Evolutionary conservation across 176 grass and related monocot genomes (phyloP).

Genomic region (Musa schizocarpa): DNA sequence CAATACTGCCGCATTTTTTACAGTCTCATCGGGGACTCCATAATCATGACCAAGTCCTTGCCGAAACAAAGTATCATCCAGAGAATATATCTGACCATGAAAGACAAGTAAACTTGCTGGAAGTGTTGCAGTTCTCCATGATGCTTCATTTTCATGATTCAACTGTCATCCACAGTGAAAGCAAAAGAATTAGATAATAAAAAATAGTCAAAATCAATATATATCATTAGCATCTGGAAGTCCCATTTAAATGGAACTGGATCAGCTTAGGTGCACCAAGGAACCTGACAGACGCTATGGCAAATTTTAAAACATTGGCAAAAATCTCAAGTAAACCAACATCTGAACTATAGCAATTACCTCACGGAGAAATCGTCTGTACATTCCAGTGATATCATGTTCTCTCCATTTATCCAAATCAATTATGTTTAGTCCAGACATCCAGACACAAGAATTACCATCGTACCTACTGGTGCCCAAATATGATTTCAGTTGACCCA

Average conservation of each 20-base stretch:
- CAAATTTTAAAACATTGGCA: not conserved
- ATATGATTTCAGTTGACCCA: not conserved
- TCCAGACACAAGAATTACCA: slow-evolving; percentile 1
- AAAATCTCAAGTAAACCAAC: not conserved
- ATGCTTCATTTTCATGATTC: slow-evolving; percentile 4
- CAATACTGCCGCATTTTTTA: slow-evolving; percentile 1
- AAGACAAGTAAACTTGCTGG: not conserved
- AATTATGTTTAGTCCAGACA: not conserved
- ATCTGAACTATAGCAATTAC: not conserved
- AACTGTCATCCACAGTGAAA: not conserved
- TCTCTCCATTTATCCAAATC: slow-evolving; percentile 2
- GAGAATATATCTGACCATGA: not conserved
- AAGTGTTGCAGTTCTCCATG: slow-evolving; percentile 3
- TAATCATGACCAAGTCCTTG: slow-evolving; percentile 5
- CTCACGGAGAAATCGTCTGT: not conserved
- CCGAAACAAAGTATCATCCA: not conserved
- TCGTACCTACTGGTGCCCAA: not conserved
- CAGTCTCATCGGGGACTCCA: not conserved
- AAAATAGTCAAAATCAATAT: not conserved
- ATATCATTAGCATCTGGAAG: not conserved
- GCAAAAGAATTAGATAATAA: not conserved
- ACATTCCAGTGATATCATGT: slow-evolving; percentile 2
- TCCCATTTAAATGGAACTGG: not conserved
- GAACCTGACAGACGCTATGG: too few relatives aligned
- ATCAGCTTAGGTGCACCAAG: not conserved